A percentile compares a stretch with the other conserved stretches of the same genome.
phyloP scores from a whole-genome alignment of 2,329 filamentous ascomycete genomes.

The Hymenoscyphus linearis region DNA sequence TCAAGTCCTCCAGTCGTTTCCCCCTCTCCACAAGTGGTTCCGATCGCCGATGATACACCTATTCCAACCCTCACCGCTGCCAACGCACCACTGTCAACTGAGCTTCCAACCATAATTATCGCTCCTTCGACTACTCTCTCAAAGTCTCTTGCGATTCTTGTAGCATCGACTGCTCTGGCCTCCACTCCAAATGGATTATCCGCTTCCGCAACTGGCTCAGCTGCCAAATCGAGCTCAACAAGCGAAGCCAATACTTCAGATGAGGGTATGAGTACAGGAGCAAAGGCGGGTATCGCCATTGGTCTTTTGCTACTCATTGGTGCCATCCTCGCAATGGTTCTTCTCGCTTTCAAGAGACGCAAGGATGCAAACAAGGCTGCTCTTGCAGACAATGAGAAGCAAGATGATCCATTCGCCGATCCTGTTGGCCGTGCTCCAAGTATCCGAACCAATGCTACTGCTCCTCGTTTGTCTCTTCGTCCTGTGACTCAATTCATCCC shows the following conservation, averaged over 20 bases:
- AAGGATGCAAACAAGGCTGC: slow-evolving; percentile 68
- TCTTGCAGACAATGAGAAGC: slow-evolving; percentile 24
- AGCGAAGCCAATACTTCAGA: slow-evolving; percentile 7
- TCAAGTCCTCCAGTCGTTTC: neutral
- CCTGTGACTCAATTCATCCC: slow-evolving; percentile 81
- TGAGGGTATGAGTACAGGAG: slow-evolving; percentile 37
- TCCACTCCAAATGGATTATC: slow-evolving; percentile 8
- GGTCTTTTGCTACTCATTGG: slow-evolving; percentile 69
- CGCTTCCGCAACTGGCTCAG: slow-evolving; percentile 8
- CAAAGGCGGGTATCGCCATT: slow-evolving; percentile 75
- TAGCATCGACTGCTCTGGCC: neutral
- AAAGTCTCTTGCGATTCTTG: slow-evolving; percentile 10
- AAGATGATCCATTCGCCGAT: slow-evolving; percentile 11
- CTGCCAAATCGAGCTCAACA: slow-evolving; percentile 9
- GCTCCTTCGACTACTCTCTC: slow-evolving; percentile 16
- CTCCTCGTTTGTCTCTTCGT: slow-evolving; percentile 77
- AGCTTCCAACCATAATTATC: slow-evolving; percentile 17
- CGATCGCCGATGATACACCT: neutral
- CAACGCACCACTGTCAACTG: slow-evolving; percentile 1
- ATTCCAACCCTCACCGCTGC: neutral
- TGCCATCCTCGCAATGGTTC: slow-evolving; percentile 59
- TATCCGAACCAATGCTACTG: slow-evolving; percentile 38
- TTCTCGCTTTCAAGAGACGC: slow-evolving; percentile 64
- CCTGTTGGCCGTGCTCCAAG: slow-evolving; percentile 3
- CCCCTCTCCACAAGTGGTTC: neutral